Base-by-base conservation (phyloP, 192 early-diverging fungal genomes). In the Dissophora globulifera region DNA sequence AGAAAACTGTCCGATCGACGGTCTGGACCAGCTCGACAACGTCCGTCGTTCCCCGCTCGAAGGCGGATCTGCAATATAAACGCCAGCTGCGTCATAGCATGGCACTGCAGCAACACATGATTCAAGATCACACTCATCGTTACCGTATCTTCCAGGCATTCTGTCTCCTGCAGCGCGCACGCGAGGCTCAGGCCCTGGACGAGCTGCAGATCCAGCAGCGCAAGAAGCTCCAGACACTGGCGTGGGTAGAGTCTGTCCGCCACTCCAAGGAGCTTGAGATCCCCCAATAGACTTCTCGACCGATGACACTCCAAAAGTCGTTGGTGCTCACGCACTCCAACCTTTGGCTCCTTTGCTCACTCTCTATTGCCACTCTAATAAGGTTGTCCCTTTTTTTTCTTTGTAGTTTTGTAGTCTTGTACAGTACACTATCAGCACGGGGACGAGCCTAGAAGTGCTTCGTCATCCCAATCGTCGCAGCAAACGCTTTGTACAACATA, bases 81-180 rank as follows among this genome's bases (percentile, higher is more conserved):
- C 60, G 69, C 4, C 69, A 71, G 53, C 45, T 71, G 16, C 49
- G 69, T 10, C 69, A 58, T 22, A 62, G 53, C 20, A 62, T 62
- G 59, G 69, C 69, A 23, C 46, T 71, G 17, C 69, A 71, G 45
- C 69, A 71, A 40, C 60, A 71, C 30, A 54, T 58, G 53, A 71
- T 71, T 47, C 69, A 71, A 30, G 69, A 62, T 12, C 69, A 71
- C 38, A 71, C 60, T 12, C 59, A 71, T 26, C 58, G 53, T 13
- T 71, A 71, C 29, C 69, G 69, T 3, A 56, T 71, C 69, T 71
- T 62, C 17, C 69, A 71, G 29, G 69, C 69, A 1, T 71, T 62
- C 20, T 71, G 69, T 51, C 52, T 71, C 9, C 38, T 71, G 25
- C 69, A 71, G 52, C 52, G 69, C n/a, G 60, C 69, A 41, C 59